Evolutionary conservation across 2,329 filamentous ascomycete species (phyloP).

Genomic region (Neonectria coccinea): DNA sequence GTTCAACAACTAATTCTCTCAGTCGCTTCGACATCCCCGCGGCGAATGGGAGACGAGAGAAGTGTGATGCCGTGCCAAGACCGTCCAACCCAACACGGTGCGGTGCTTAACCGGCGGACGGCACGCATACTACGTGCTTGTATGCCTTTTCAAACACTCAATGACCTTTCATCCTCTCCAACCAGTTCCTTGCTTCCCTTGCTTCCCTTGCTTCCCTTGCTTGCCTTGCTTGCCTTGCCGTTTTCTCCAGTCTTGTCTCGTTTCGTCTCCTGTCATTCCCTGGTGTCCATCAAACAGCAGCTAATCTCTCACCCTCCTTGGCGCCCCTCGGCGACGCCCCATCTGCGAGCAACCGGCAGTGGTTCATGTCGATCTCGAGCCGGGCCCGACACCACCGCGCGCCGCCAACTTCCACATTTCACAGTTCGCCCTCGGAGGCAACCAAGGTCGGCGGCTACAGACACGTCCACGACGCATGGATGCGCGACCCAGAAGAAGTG

Average conservation of each 20-base stretch:
- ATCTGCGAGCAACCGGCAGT: not conserved
- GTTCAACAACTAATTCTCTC: not conserved
- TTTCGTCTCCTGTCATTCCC: slow-evolving; percentile 5
- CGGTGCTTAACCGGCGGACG: not conserved
- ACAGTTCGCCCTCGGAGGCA: slow-evolving; percentile 4
- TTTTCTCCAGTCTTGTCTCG: slow-evolving; percentile 6
- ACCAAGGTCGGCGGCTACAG: not conserved
- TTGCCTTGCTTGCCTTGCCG: not conserved
- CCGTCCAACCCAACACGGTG: not conserved
- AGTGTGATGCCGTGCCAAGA: not conserved
- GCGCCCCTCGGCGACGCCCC: slow-evolving; percentile 1
- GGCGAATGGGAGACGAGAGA: not conserved
- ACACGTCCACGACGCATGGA: not conserved
- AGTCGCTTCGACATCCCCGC: not conserved
- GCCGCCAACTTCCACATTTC: slow-evolving; percentile 8
- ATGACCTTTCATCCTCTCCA: not conserved
- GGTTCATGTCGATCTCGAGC: slow-evolving; percentile 14
- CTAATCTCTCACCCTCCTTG: not conserved
- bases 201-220: not conserved
- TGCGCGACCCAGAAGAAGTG: not conserved
- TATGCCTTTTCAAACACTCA: not conserved
- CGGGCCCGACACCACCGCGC: not conserved
- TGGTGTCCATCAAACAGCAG: not conserved
- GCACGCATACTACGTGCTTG: slow-evolving; percentile 1
- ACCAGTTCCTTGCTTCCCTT: not conserved